These are phyloP conservation scores for Phanerodontia chrysosporium DNA, from an alignment of 768 basidiomycete genomes.

Conservation along the genomic window DNA sequence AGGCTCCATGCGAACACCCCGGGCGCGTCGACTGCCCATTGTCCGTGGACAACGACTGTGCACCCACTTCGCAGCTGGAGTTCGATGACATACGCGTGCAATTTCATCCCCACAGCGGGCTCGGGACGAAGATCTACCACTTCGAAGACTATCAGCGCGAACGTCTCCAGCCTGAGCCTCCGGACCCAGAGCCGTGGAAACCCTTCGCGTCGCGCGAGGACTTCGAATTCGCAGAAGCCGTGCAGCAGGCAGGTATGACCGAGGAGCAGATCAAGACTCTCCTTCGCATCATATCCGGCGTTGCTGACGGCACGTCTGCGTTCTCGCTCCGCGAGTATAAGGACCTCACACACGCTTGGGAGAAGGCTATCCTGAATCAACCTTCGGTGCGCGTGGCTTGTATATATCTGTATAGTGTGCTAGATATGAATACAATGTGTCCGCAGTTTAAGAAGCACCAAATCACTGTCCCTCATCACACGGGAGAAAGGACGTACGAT, in stretches of 20 bases:
- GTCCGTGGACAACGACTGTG: too few species aligned
- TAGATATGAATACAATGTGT: not conserved
- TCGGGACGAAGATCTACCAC: not conserved
- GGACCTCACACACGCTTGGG: not conserved
- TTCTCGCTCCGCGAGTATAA: not conserved
- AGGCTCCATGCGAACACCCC: too few species aligned
- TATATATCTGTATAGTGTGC: not conserved
- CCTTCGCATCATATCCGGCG: not conserved
- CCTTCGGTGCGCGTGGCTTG: conserved; percentile 9
- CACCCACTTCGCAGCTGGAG: too few species aligned
- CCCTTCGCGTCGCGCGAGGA: not conserved
- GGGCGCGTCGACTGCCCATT: too few species aligned
- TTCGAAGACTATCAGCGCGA: not conserved
- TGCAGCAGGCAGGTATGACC: not conserved
- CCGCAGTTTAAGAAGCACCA: not conserved
- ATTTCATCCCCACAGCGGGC: not conserved
- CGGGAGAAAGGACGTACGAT: not conserved
- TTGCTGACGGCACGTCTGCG: not conserved
- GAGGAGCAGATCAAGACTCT: not conserved
- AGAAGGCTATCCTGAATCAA: not conserved
- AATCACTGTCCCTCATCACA: not conserved
- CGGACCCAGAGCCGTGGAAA: not conserved
- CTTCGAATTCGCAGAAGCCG: not conserved
- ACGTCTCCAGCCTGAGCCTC: not conserved
- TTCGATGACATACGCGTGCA: too few species aligned